Conservation (phyloP, 768 basidiomycete species). For the Boletus insuetus region DNA sequence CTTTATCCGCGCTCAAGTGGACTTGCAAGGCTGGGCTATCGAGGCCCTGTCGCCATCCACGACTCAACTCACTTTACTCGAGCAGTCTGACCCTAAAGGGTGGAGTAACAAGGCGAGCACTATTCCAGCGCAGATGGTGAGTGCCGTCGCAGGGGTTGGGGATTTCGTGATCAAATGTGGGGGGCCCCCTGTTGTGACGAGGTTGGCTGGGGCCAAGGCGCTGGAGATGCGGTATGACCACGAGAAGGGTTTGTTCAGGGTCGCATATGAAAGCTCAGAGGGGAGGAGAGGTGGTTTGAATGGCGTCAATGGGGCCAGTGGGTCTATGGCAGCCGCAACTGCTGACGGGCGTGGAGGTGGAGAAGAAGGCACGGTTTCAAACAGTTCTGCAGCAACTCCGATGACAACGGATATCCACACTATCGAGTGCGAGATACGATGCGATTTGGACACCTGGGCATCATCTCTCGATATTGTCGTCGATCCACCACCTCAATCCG, state of each 20-base stretch:
- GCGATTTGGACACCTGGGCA: conserved; percentile 90
- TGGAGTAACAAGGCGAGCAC: conserved; percentile 90
- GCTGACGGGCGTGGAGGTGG: neutral
- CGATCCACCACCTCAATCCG: conserved; percentile 85
- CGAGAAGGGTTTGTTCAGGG: conserved; percentile 73
- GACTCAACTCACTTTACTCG: conserved; percentile 87
- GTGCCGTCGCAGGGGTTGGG: conserved; percentile 83
- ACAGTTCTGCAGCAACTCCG: neutral
- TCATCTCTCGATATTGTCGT: conserved; percentile 81
- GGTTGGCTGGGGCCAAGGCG: conserved; percentile 74
- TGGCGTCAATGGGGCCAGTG: conserved; percentile 20
- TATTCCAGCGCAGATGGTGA: conserved; percentile 93
- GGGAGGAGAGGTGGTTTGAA: conserved; percentile 39
- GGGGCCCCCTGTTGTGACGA: conserved; percentile 88
- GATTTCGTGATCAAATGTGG: conserved; percentile 96
- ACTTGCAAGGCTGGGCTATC: conserved; percentile 98
- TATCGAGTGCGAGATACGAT: conserved; percentile 88
- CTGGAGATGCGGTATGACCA: conserved; percentile 81
- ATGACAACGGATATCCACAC: conserved; percentile 38
- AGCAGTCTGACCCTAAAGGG: conserved; percentile 96
- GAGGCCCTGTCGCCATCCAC: conserved; percentile 94
- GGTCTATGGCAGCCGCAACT: neutral
- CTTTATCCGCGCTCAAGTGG: conserved; percentile 91
- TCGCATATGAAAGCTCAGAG: conserved; percentile 77
- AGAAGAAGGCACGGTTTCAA: conserved; percentile 6